Base-by-base conservation (phyloP, 2,329 filamentous ascomycete species). In the Claviceps pazoutovae region DNA sequence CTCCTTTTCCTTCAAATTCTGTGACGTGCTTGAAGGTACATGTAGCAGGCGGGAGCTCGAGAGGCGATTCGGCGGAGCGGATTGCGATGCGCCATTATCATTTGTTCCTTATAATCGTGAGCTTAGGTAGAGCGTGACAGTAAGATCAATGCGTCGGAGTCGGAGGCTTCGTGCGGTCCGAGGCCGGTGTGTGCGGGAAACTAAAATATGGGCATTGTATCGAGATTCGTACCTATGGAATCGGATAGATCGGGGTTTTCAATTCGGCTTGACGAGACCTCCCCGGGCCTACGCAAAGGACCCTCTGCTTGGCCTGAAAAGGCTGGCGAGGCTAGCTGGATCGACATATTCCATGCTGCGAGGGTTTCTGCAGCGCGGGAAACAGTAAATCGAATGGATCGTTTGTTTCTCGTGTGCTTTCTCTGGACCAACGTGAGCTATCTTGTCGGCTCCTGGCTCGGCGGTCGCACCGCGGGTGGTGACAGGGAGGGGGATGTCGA, bases 1-100 rank as follows among this genome's bases (percentile, higher is more conserved):
- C 19, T 68, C 60, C 51, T 57, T 62, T 36, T 63, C 67, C 51
- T 64, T 68, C 53, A 53, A 59, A 60, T 60, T 61, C 55, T 66
- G 65, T 46, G 80, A 81, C 60, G 82, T 83, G 60, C 80, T 84
- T 51, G 82, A 85, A 58, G 84, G 78, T 61, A 64, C 85, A 58
- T 84, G 78, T 61, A 64, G 59, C 23, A 62, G 49, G 51, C 62
- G 60, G 51, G 59, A 46, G n/a, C 56, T 58, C 34, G 58, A 54
- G 7, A 55, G 52, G 36, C 54, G 55, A 46, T 46, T 53, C 48
- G 56, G 53, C 34, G 55, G 51, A 26, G 53, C 53, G 14, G 53
- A 41, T 16, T 54, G 55, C 30, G 39, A 48, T 38, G 50, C 42
- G 51, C 45, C 44, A 46, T 52, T 49, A 5, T 48, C 44, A 30